phyloP scores from a whole-genome alignment of 163 green algal species.

The Chlamydomonas reinhardtii region DNA sequence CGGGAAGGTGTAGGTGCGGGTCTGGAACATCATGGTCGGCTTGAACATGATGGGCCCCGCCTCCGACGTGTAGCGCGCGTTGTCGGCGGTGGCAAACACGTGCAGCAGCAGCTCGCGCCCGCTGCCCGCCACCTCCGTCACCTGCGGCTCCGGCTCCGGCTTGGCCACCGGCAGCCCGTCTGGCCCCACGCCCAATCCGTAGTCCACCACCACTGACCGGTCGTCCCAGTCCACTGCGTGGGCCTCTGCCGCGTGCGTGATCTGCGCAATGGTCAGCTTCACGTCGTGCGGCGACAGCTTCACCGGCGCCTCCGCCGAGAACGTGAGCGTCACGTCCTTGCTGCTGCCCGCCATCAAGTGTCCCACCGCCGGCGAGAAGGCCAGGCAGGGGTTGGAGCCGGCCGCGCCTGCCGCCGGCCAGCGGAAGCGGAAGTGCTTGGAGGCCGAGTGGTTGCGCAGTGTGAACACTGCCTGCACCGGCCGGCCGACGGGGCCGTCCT shows the following conservation, averaged over 20 bases:
- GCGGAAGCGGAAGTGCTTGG: slow-evolving; percentile 73
- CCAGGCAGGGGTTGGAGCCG: slow-evolving; percentile 58
- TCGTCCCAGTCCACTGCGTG: slow-evolving; percentile 70
- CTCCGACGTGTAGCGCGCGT: slow-evolving; percentile 71
- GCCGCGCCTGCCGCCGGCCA: slow-evolving; percentile 60
- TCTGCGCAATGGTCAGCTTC: slow-evolving; percentile 57
- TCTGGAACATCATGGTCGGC: slow-evolving; percentile 90
- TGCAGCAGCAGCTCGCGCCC: slow-evolving; percentile 49
- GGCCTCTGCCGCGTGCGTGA: slow-evolving; percentile 43
- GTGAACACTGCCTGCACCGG: slow-evolving; percentile 59
- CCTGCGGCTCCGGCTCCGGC: slow-evolving; percentile 55
- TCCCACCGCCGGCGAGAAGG: slow-evolving; percentile 71
- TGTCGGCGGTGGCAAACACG: slow-evolving; percentile 76
- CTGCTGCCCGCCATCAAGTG: slow-evolving; percentile 71
- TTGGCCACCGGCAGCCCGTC: slow-evolving; percentile 21
- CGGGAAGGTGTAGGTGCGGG: slow-evolving; percentile 76
- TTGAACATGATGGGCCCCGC: slow-evolving; percentile 73
- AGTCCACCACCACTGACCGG: slow-evolving; percentile 51
- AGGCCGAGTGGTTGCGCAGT: slow-evolving; percentile 67
- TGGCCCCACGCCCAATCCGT: slow-evolving; percentile 19
- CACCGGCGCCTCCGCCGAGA: slow-evolving; percentile 59
- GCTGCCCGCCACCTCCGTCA: slow-evolving; percentile 53
- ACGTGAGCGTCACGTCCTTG: slow-evolving; percentile 77
- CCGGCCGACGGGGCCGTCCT: slow-evolving; percentile 69
- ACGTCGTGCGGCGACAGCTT: slow-evolving; percentile 67